Evolutionary conservation across 2,329 filamentous ascomycete species (phyloP), one percentile per base, ranked within the genome.

Genomic region (Colletotrichum tabaci): DNA sequence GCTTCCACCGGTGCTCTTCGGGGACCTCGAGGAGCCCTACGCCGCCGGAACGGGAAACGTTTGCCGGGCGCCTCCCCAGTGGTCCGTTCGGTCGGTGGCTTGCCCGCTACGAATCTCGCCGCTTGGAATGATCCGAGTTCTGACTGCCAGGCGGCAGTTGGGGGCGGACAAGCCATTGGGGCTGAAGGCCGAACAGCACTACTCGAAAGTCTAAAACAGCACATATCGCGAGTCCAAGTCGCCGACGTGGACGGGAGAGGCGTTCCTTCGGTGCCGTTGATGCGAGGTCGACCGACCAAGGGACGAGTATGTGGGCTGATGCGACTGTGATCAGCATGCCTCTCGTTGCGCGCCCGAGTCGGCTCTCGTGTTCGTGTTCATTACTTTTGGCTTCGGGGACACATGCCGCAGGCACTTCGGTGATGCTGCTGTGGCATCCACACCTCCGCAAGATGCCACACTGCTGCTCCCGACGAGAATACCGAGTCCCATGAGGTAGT

Each of bases 81-180:
- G 30, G 30, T 35, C 35, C 26, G 30, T n/a, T 55, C 49, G 40
- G 49, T 52, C 57, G 62, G 49, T 23, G 57, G 12, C 47, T 46
- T 46, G 47, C 46, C 42, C 30, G 23, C 30, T 2, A 18, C 30
- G 30, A 8, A n/a, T 13, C 40, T 15, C 58, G 26, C 15, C 58
- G 40, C 58, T 50, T 44, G 52, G 21, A 50, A 26, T 15, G 49
- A 40, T 26, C 57, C 35, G 35, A 13, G 40, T 40, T 38, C 30
- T 18, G 42, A 53, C n/a, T 21, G 18, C 52, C 52, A 30, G 30
- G 10, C 18, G 52, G 26, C n/a, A n/a, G n/a, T 23, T 2, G 23
- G n/a, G 26, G 52, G 23, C 49, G 13, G 52, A 55, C 16, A 30
- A 12, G 9, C 30, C 18, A 35, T 35, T 2, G 30, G 52, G 52